A percentile compares a stretch with the other conserved stretches of the same genome.
Conservation (phyloP, 805 yeast genomes). For the Wickerhamiella dianesei region DNA sequence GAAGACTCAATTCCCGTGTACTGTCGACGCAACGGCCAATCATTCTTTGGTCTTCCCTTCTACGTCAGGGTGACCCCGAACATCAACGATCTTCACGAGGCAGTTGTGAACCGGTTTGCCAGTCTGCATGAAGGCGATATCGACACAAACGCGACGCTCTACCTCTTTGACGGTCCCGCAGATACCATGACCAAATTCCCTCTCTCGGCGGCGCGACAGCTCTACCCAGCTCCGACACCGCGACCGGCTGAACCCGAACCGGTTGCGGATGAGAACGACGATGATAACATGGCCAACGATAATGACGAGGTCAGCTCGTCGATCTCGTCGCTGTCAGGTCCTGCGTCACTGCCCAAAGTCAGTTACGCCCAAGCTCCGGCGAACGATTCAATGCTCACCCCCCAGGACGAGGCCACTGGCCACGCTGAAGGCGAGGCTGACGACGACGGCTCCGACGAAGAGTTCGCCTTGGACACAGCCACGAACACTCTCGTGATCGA, state of each 20-base stretch:
- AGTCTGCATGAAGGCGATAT: background rate
- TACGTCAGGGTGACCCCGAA: constrained; percentile 31
- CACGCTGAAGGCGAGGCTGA: no score
- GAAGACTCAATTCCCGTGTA: background rate
- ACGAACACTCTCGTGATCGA: constrained; percentile 8
- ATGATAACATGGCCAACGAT: background rate
- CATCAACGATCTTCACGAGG: background rate
- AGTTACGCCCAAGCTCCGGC: background rate
- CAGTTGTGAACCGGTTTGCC: background rate
- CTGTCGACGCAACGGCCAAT: background rate
- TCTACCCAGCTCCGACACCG: background rate
- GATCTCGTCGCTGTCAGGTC: constrained; percentile 2
- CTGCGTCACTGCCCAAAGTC: constrained; percentile 1
- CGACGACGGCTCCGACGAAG: background rate
- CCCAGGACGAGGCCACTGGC: background rate
- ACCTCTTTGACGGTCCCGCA: background rate
- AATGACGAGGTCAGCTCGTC: background rate
- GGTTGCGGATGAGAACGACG: background rate
- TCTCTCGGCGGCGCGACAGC: background rate
- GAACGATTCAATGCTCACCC: background rate
- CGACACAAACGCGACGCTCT: background rate
- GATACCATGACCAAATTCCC: background rate
- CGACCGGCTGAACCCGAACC: no score
- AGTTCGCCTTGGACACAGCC: background rate
- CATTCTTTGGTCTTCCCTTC: constrained; percentile 62